Conservation (phyloP, 1,284 basidiomycete species). For the Veloboletus limbatus region DNA sequence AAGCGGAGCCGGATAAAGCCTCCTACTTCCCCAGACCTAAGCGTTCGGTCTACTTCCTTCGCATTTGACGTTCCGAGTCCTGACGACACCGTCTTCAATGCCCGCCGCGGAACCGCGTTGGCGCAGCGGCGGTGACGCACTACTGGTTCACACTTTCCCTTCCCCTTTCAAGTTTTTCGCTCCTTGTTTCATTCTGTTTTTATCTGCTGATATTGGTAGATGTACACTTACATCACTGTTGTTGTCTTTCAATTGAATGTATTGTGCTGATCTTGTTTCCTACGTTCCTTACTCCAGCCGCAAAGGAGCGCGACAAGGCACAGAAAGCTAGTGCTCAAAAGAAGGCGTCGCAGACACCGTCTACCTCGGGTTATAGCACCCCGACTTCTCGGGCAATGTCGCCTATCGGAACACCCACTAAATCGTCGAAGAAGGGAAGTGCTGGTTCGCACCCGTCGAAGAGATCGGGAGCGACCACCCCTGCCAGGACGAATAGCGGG, state of each 20-base stretch:
- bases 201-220: conserved; percentile 36
- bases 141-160: conserved; percentile 23
- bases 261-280: conserved; percentile 42
- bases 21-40: conserved; percentile 23
- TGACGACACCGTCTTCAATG: conserved; percentile 78
- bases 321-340: conserved; percentile 52
- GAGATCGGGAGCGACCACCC: conserved; percentile 25
- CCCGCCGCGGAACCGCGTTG: conserved; percentile 72
- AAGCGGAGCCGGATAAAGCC: conserved; percentile 9
- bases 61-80: conserved; percentile 83
- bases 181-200: conserved; percentile 30
- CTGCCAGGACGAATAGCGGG: conserved; percentile 22
- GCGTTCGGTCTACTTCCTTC: conserved; percentile 43
- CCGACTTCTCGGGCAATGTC: conserved; percentile 44
- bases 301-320: conserved; percentile 73
- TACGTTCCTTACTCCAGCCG: conserved; percentile 50
- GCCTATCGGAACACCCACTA: conserved; percentile 33
- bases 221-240: conserved; percentile 40
- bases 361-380: conserved; percentile 33
- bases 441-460: conserved; percentile 39
- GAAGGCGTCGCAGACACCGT: conserved; percentile 37
- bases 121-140: conserved; percentile 38
- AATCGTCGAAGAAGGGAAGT: conserved; percentile 37
- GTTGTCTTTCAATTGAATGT: conserved; percentile 36
- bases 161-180: conserved; percentile 21